Base-by-base conservation (phyloP, 352 stramenopile species). In the Phytophthora hybrid region DNA sequence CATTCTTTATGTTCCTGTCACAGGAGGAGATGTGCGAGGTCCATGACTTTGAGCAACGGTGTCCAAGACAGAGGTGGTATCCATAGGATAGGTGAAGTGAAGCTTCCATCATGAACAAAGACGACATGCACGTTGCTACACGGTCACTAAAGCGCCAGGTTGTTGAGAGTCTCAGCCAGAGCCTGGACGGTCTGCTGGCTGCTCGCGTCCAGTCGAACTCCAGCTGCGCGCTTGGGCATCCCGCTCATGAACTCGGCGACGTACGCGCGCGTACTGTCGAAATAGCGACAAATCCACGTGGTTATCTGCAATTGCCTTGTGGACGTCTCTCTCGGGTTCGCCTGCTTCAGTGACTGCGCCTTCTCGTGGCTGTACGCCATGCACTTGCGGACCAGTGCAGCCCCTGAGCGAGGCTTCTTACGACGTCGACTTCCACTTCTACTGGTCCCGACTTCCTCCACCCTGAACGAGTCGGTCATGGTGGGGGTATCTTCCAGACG, bases 301-400 rank as follows among this genome's bases (percentile, higher is more conserved):
- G 31, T 52, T 53, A 63, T 67, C 29, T 74, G 47, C 63, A 64
- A 16, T 19, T 68, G 54, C 19, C 9, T 61, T 10, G 55, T 62
- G 14, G 71, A 60, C 23, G 21, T 51, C 0, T 71, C 62, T 55
- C 26, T 67, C 9, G 21, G 39, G 8, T 71, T 63, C 4, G 54
- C 44, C 47, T 73, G 60, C 57, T 73, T 69, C 39, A 80, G 58
- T 14, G 67, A 66, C 14, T 72, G 51, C 16, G 47, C 19, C 54
- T 78, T 76, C 39, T 76, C 68, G 44, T 78, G 59, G n/a, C 63
- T 76, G 31, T 78, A 79, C 18, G 39, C 47, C 47, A 82, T 74
- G 37, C 80, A 90, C 66, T 88, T 90, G 19, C 79, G 79, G 10
- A 90, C 53, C 44, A 88, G 69, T 18, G 72, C 69, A 14, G 65